Percentiles rank a stretch among this genome's conserved stretches.
Conservation (phyloP, 495 filamentous ascomycete species). For the Aspergillus coremiiformis region DNA sequence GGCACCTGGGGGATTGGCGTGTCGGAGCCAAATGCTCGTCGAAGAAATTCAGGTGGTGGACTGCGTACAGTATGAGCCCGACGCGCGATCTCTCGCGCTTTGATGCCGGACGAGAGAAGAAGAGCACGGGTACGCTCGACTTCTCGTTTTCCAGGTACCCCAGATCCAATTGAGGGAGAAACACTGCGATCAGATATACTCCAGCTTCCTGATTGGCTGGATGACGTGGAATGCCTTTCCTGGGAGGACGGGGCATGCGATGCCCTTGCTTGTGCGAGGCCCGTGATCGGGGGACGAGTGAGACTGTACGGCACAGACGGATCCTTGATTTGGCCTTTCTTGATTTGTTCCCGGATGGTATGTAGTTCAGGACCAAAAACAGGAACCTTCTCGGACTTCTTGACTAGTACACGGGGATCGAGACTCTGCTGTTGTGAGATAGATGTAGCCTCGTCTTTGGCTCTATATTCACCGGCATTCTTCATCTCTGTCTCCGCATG, state of each 20-base stretch:
- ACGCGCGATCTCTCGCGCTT: constrained; percentile 69
- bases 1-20: constrained; percentile 42
- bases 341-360: constrained; percentile 18
- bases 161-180: constrained; percentile 26
- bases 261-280: constrained; percentile 37
- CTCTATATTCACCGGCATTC: constrained; percentile 8
- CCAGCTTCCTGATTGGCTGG: constrained; percentile 42
- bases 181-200: constrained; percentile 59
- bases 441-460: background rate
- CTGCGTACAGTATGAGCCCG: constrained; percentile 47
- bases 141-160: constrained; percentile 49
- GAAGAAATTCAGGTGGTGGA: constrained; percentile 35
- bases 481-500: constrained; percentile 3
- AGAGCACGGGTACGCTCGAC: constrained; percentile 66
- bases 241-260: constrained; percentile 23
- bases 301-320: constrained; percentile 27
- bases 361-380: constrained; percentile 26
- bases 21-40: constrained; percentile 19
- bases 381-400: constrained; percentile 7
- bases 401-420: background rate
- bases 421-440: constrained; percentile 15
- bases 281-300: constrained; percentile 39
- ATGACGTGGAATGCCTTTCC: constrained; percentile 17
- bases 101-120: constrained; percentile 75
- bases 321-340: constrained; percentile 25